Base-by-base conservation (phyloP, 2,329 filamentous ascomycete species). In the Madurella fahalii region DNA sequence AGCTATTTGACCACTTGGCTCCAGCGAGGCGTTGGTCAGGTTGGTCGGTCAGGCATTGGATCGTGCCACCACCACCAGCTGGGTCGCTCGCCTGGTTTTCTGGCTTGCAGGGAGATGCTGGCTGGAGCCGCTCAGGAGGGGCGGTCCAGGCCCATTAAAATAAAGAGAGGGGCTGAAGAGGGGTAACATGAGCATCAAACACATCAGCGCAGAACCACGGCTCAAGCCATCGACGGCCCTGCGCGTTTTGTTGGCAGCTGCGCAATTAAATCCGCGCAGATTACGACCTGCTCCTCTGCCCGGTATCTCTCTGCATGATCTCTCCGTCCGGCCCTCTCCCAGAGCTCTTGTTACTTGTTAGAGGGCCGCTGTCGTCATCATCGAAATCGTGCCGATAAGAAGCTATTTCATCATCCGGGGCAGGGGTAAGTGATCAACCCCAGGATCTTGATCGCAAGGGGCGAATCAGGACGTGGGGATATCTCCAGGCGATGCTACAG, bases 131-230 rank as follows among this genome's bases (percentile, higher is more conserved):
- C 40, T 15, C 7, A 25, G 7, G 25, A 25, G 25, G 25, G 25
- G 25, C 25, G 53, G 54, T 61, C 52, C 58, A 56, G 57, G 54
- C 56, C 50, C 50, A 37, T 53, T 40, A 40, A 50, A 47, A 45
- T 37, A 53, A 34, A 53, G 48, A 39, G 53, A 54, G 58, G 59
- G 59, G 52, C 40, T 52, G 41, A 40, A 17, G 53, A 60, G 53
- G 58, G 54, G 56, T 59, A 59, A 55, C 54, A 39, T 51, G 59
- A 59, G 57, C 50, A 56, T 59, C 57, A 56, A 61, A 59, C 57
- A 49, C 44, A 55, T 50, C 56, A 57, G 49, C 43, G 56, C 55
- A 59, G 50, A 47, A 56, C 47, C 53, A 46, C 48, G 25, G 32
- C 52, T 34, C 37, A 12, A 44, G 32, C 37, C 25, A 57, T 34